Base-by-base conservation (phyloP, 768 basidiomycete genomes). In the Naganishia vaughanmartiniae region DNA sequence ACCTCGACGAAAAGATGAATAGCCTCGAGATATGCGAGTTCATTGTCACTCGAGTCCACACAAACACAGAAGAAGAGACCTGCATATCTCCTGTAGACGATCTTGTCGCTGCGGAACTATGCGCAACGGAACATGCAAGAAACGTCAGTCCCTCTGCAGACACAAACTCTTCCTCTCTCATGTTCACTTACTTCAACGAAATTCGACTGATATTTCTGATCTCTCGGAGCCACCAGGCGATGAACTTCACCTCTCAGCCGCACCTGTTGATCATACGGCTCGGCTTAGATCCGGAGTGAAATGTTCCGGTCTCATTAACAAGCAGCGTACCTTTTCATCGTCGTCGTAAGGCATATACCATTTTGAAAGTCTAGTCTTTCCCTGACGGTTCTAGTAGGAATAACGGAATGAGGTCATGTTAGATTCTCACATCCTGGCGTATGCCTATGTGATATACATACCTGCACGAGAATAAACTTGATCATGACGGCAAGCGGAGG, bases 311-410 rank as follows among this genome's bases (percentile, higher is more conserved):
- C 24, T 30, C 14, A 12, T 33, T 31, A n/a, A 48, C 45, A 10
- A 7, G 33, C 15, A 14, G 60, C 81, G 56, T 60, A 92, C 92
- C 89, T 98, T 99, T 85, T 98, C 96, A 75, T 99, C 96, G 78
- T 99, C 96, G 76, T 97, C 94, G 75, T 93, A 98, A 0, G 96
- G 96, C 31, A 92, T 92, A 84, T 98, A 98, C 95, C 95, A 99
- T 82, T 98, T 98, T 12, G 92, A 93, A 60, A 98, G 82, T 68
- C 96, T 86, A 3, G 95, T 98, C 84, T 99, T 99, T 21, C 96
- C 96, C 84, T 99, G 96, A 48, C 95, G 88, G 80, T 98, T 98
- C 93, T 98, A 74, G 4, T n/a, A 71, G n/a, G 24, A 51, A 54
- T n/a, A n/a, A n/a, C n/a, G 9, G 10, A 36, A 70, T 17, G 73